phyloP scores from a whole-genome alignment of 208 protist genomes.

The Wallacemonas sp. region DNA sequence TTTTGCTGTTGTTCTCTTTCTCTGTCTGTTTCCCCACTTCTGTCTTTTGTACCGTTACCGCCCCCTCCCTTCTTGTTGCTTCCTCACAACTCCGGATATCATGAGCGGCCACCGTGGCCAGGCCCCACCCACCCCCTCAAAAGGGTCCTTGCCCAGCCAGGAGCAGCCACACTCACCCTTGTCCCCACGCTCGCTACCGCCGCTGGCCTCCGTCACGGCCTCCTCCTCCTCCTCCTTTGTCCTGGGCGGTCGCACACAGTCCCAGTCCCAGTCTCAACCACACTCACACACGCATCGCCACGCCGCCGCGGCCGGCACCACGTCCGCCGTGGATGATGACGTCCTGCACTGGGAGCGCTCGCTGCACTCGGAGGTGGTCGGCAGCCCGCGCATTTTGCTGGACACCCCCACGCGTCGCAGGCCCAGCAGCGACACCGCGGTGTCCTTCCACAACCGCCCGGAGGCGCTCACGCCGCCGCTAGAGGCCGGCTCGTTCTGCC shows the following conservation, averaged over 20 bases:
- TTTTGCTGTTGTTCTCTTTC: conserved; percentile 16
- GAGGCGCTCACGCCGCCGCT: too few species aligned
- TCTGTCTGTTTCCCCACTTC: conserved; percentile 10
- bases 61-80: too few species aligned
- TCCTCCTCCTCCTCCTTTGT: conserved; percentile 20
- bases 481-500: too few species aligned
- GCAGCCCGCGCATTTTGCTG: conserved; percentile 24
- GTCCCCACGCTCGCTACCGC: neutral
- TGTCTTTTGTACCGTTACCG: neutral
- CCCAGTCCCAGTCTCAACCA: too few species aligned
- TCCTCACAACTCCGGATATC: too few species aligned
- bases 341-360: conserved; percentile 26
- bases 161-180: neutral
- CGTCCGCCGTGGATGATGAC: conserved; percentile 21
- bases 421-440: neutral
- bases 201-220: neutral
- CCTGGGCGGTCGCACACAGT: neutral
- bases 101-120: neutral
- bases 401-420: neutral
- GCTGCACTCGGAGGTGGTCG: conserved; percentile 25
- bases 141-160: too few species aligned
- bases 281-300: conserved; percentile 8
- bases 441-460: too few species aligned
- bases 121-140: too few species aligned
- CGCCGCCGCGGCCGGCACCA: neutral